phyloP scores from a whole-genome alignment of 306 rosid species.

The Dalbergia cultrata region DNA sequence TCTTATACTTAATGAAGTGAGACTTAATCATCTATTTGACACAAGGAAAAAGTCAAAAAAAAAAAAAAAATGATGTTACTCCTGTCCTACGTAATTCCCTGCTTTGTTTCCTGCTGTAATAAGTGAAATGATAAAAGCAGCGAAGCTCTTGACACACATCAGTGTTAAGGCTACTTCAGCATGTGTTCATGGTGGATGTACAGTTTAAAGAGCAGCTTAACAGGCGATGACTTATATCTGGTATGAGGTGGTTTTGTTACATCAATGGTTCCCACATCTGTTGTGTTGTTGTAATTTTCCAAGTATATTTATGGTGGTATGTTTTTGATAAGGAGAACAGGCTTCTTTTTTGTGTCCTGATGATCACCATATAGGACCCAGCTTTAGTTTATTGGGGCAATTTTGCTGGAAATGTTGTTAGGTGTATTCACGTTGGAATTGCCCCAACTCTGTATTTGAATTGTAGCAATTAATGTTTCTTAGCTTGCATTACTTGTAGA shows the following conservation, averaged over 20 bases:
- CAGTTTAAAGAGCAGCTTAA: conserved; percentile 53
- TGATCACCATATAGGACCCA: conserved; percentile 41
- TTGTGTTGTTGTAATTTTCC: conserved; percentile 37
- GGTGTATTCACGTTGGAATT: conserved; percentile 26
- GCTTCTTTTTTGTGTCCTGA: conserved; percentile 72
- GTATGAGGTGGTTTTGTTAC: conserved; percentile 50
- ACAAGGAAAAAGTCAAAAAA: not conserved
- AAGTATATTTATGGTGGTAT: conserved; percentile 45
- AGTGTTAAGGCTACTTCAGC: conserved; percentile 40
- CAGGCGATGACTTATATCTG: conserved; percentile 51
- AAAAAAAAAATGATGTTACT: conserved; percentile 38
- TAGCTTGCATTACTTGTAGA: conserved; percentile 31
- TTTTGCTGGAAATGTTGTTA: conserved; percentile 33
- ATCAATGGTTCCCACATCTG: conserved; percentile 38
- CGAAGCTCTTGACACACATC: conserved; percentile 43
- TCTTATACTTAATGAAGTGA: conserved; percentile 37
- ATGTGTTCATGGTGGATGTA: conserved; percentile 47
- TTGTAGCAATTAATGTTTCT: not conserved
- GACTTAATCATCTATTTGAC: conserved; percentile 40
- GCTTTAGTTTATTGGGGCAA: conserved; percentile 38
- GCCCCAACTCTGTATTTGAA: conserved; percentile 45
- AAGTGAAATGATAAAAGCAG: conserved; percentile 37
- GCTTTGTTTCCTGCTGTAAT: conserved; percentile 48
- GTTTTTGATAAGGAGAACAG: conserved; percentile 56
- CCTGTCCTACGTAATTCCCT: conserved; percentile 40